Evolutionary conservation across 257 asterid species (phyloP), one percentile per base, ranked within the genome.

Genomic region (Rubia yunnanensis): DNA sequence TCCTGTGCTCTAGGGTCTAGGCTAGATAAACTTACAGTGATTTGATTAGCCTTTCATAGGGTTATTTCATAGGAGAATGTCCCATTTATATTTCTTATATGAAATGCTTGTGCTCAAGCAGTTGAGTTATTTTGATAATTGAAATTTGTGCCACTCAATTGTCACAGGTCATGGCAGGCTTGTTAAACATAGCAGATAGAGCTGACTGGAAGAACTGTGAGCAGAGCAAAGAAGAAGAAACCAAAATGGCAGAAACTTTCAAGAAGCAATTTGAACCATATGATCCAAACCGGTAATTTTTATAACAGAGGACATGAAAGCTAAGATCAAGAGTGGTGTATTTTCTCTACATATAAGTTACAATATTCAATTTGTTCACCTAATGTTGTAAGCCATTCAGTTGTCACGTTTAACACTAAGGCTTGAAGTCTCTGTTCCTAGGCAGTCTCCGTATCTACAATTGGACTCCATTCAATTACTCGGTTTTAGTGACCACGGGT

Each of bases 171-270:
- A 76, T 92, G 76, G 97, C 99, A 69, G 99, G 99, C 69, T 83
- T 92, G 80, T 72, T 92, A 80, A 89, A 87, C 70, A 73, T 79
- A 76, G 91, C 96, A 39, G 95, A 89, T 72, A 87, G 83, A 70
- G 97, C 99, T 68, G 96, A 92, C 72, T 92, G 99, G 99, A 85
- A 95, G 74, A 87, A 89, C 67, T 85, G 88, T 81, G 84, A 83
- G 78, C 81, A 86, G 41, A 80, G 83, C 71, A 87, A 83, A 77
- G 97, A 86, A 7, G 95, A 89, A 79, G 99, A 92, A 82, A 80
- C 76, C 15, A 63, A 73, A 79, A 81, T 84, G 88, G 85, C 83
- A 0, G 86, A 83, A 30, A 36, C 63, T 54, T 92, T 92, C 67
- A 92, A 85, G 92, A 78, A 73, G 63, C 85, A 55, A 53, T 92